A percentile compares a stretch with the other conserved stretches of the same genome.
phyloP scores from a whole-genome alignment of 345 rosid species.

The Gossypium anomalum region DNA sequence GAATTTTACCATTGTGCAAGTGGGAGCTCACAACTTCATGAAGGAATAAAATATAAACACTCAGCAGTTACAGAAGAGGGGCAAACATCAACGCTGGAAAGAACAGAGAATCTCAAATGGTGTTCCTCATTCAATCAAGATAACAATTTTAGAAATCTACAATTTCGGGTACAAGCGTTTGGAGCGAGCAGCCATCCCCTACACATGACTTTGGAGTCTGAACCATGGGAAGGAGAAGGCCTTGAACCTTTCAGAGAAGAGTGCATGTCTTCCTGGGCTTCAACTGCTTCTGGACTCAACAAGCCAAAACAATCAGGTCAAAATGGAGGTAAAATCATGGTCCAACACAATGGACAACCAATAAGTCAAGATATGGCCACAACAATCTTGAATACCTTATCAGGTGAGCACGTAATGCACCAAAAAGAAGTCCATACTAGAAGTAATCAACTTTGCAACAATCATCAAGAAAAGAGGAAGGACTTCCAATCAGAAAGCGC shows the following conservation, averaged over 20 bases:
- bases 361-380: slow-evolving; percentile 22
- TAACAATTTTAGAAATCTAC: slow-evolving; percentile 24
- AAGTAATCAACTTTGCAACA: slow-evolving; percentile 24
- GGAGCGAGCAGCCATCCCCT: slow-evolving; percentile 29
- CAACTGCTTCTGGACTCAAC: slow-evolving; percentile 34
- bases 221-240: slow-evolving; percentile 32
- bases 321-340: slow-evolving; percentile 11
- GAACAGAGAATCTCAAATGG: slow-evolving; percentile 22
- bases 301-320: slow-evolving; percentile 30
- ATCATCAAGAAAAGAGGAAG: slow-evolving; percentile 30
- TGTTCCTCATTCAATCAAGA: slow-evolving; percentile 35
- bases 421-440: slow-evolving; percentile 20
- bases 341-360: slow-evolving; percentile 25
- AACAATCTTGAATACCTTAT: slow-evolving; percentile 14
- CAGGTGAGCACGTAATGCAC: slow-evolving; percentile 24
- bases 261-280: slow-evolving; percentile 39
- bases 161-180: slow-evolving; percentile 19
- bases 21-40: slow-evolving; percentile 31
- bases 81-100: slow-evolving; percentile 28
- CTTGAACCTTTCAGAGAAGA: slow-evolving; percentile 39
- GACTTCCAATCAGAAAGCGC: slow-evolving; percentile 24
- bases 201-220: slow-evolving; percentile 27
- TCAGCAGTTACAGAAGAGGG: slow-evolving; percentile 26
- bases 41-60: slow-evolving; percentile 25
- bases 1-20: slow-evolving; percentile 31